Base-by-base conservation (phyloP, 2,329 filamentous ascomycete species). In the Aspergillus sp. region DNA sequence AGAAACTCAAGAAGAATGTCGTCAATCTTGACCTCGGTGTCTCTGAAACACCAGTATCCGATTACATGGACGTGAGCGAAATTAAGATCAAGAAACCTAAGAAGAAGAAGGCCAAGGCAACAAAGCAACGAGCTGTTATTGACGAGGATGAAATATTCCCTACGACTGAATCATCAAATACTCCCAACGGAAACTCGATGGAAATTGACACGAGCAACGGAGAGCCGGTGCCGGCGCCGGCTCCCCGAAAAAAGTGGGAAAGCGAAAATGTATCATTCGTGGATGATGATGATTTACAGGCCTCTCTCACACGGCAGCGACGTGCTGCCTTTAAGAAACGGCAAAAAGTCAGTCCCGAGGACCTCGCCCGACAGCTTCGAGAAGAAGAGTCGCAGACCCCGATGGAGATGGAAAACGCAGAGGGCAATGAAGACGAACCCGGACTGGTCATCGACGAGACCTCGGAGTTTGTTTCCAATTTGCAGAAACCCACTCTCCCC, bases 381-480 rank as follows among this genome's bases (percentile, higher is more conserved):
- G 81, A 87, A 60, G 83, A 87, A 43, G 60, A 63, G 32, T 71
- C 70, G 3, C 72, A 72, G 41, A 71, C 70, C 1, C 69, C 71
- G 7, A 72, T 78, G 59, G 83, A 82, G 13, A 78, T 83, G 28
- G 81, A 84, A 39, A 77, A 77, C 26, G 70, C 77, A 3, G 72
- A 79, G 4, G 71, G 72, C 13, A 60, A 68, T 7, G 73, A 76
- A 34, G 74, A 78, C 40, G 71, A 71, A 30, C 73, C 73, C 2
- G 91, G 90, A 1, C 73, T 98, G 2, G 79, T 96, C n/a, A 90
- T 98, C 45, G 91, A 96, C 48, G 93, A 96, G 61, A 95, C 91
- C 1, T 90, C 90, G 0, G 90, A 95, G 57, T 98, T 98, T 57
- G 86, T 98, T 28, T 86, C 90, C 27, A 89, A 89, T 43, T 69